Conservation (phyloP, 805 yeast species). For the Debaryomyces hansenii region DNA sequence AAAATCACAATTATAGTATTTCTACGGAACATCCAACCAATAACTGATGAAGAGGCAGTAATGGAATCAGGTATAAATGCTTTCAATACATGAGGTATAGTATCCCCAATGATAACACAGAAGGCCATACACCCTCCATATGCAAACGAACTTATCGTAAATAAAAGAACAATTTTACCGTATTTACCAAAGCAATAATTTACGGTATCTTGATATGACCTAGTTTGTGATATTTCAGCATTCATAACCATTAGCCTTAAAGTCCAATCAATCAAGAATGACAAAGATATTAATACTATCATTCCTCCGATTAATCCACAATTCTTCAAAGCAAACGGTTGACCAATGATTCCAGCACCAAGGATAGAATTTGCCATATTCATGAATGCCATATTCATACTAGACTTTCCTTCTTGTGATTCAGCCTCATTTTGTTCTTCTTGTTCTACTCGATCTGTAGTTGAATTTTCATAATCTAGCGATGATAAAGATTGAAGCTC, state of each 20-base stretch:
- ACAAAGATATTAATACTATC: slow-evolving; percentile 56
- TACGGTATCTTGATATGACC: slow-evolving; percentile 84
- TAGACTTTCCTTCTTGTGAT: slow-evolving; percentile 29
- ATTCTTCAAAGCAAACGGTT: slow-evolving; percentile 82
- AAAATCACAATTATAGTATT: slow-evolving; percentile 70
- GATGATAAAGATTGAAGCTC: slow-evolving; percentile 6
- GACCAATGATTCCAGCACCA: slow-evolving; percentile 96
- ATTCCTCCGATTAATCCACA: slow-evolving; percentile 79
- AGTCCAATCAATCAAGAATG: slow-evolving; percentile 87
- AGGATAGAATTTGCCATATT: slow-evolving; percentile 94
- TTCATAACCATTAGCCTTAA: slow-evolving; percentile 74
- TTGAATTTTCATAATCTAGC: slow-evolving; percentile 1
- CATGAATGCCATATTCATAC: slow-evolving; percentile 86
- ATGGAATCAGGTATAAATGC: slow-evolving; percentile 56
- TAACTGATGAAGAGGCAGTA: slow-evolving; percentile 22
- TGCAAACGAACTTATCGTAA: slow-evolving; percentile 86
- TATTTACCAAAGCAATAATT: slow-evolving; percentile 70
- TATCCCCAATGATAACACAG: slow-evolving; percentile 92
- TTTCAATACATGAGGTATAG: slow-evolving; percentile 84
- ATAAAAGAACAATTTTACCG: slow-evolving; percentile 67
- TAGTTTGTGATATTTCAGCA: slow-evolving; percentile 72
- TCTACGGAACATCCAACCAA: slow-evolving; percentile 61
- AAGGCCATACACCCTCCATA: slow-evolving; percentile 94
- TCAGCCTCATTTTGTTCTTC: slow-evolving; percentile 8
- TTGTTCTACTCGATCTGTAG: neutral